These are phyloP conservation scores for Neurospora sp. DNA, from an alignment of 495 filamentous ascomycete species.

Conservation along the genomic window DNA sequence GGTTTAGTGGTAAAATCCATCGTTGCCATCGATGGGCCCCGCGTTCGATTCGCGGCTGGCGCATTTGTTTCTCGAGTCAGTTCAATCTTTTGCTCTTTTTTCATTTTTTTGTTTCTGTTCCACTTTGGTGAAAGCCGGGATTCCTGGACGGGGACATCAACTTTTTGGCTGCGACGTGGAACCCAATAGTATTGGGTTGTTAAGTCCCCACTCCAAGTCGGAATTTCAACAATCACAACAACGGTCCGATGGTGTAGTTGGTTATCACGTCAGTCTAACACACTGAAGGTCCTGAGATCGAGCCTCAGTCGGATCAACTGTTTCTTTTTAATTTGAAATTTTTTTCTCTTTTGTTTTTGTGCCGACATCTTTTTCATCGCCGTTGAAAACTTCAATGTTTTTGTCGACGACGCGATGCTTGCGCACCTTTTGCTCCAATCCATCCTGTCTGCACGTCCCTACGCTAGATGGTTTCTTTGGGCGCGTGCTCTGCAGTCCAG, in stretches of 20 bases:
- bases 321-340: slow-evolving; percentile 5
- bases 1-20: slow-evolving; percentile 47
- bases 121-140: neutral
- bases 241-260: neutral
- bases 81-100: neutral
- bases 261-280: neutral
- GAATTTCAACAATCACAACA: neutral
- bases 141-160: too few relatives aligned
- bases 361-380: neutral
- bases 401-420: neutral
- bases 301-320: slow-evolving; percentile 9
- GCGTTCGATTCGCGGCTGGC: slow-evolving; percentile 42
- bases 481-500: neutral
- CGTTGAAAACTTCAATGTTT: neutral
- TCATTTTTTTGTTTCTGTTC: neutral
- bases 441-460: neutral
- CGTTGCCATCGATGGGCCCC: slow-evolving; percentile 45
- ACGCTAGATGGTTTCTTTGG: neutral
- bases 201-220: neutral
- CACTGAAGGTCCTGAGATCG: neutral
- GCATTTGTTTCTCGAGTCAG: slow-evolving; percentile 13
- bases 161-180: too few relatives aligned
- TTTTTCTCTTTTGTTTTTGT: neutral
- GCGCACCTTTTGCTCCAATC: neutral
- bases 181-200: neutral